Evolutionary conservation across 2,329 filamentous ascomycete genomes (phyloP).

Genomic region (Sclerotinia minor): DNA sequence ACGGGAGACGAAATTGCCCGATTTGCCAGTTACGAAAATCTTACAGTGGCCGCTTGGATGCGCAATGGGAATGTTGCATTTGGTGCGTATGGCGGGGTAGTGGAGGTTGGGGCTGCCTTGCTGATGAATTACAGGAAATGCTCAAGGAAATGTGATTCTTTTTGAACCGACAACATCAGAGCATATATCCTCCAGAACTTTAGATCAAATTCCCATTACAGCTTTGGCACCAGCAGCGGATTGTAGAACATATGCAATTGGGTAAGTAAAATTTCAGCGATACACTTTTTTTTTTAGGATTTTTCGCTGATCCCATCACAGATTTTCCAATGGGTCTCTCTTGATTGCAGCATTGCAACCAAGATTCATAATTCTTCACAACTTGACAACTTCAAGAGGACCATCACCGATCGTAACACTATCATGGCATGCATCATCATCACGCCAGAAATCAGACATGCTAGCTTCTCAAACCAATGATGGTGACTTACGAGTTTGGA

Average conservation of each 20-base stretch:
- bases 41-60: slow-evolving; percentile 91
- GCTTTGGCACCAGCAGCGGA: slow-evolving; percentile 85
- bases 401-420: slow-evolving; percentile 86
- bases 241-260: slow-evolving; percentile 93
- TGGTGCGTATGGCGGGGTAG: slow-evolving; percentile 57
- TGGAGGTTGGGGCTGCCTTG: slow-evolving; percentile 23
- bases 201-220: slow-evolving; percentile 91
- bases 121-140: slow-evolving; percentile 64
- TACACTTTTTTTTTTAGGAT: background rate
- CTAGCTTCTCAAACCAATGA: slow-evolving; percentile 88
- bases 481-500: slow-evolving; percentile 94
- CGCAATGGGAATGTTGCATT: slow-evolving; percentile 95
- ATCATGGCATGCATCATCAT: slow-evolving; percentile 94
- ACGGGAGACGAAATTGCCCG: slow-evolving; percentile 86
- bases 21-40: slow-evolving; percentile 88
- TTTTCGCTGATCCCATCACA: slow-evolving; percentile 44
- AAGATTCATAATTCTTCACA: slow-evolving; percentile 91
- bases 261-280: slow-evolving; percentile 53
- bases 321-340: slow-evolving; percentile 93
- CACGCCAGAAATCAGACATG: slow-evolving; percentile 97
- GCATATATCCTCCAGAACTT: slow-evolving; percentile 85
- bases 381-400: slow-evolving; percentile 76
- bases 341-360: slow-evolving; percentile 87
- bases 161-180: slow-evolving; percentile 94
- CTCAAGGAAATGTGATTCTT: slow-evolving; percentile 87